Evolutionary conservation across 2,329 filamentous ascomycete species (phyloP).

Genomic region (Elsinoe necatrix): DNA sequence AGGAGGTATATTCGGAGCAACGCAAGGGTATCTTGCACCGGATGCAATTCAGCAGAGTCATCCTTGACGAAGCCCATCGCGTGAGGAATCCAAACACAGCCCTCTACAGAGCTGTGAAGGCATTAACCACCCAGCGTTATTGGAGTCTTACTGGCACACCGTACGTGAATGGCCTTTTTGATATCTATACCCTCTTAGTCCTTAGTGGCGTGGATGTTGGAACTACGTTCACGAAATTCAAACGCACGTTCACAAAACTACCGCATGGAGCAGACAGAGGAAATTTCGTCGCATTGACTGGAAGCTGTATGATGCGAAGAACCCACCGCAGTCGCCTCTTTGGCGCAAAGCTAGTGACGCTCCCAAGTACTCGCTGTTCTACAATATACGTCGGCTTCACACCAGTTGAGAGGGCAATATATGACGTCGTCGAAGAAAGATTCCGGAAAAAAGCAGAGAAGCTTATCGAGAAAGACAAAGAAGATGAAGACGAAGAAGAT

Average conservation of each 20-base stretch:
- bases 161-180: constrained; percentile 28
- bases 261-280: not conserved
- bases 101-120: constrained; percentile 39
- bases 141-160: constrained; percentile 41
- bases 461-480: constrained; percentile 19
- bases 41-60: constrained; percentile 42
- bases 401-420: constrained; percentile 44
- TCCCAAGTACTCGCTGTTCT: constrained; percentile 42
- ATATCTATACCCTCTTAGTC: constrained; percentile 34
- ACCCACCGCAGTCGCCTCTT: constrained; percentile 49
- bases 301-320: constrained; percentile 46
- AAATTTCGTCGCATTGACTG: constrained; percentile 18
- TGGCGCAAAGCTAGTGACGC: constrained; percentile 44
- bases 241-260: not conserved
- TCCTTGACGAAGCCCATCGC: constrained; percentile 49
- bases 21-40: constrained; percentile 33
- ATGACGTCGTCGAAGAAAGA: constrained; percentile 42
- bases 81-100: constrained; percentile 44
- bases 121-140: constrained; percentile 30
- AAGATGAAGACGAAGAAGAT: constrained; percentile 29
- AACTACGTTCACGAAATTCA: not conserved
- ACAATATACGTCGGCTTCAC: constrained; percentile 43
- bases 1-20: constrained; percentile 25
- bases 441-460: constrained; percentile 38
- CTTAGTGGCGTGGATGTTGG: not conserved